A percentile compares a stretch with the other conserved stretches of the same genome.
phyloP scores from a whole-genome alignment of 2,329 filamentous ascomycete species.

The Sporothrix pallida region DNA sequence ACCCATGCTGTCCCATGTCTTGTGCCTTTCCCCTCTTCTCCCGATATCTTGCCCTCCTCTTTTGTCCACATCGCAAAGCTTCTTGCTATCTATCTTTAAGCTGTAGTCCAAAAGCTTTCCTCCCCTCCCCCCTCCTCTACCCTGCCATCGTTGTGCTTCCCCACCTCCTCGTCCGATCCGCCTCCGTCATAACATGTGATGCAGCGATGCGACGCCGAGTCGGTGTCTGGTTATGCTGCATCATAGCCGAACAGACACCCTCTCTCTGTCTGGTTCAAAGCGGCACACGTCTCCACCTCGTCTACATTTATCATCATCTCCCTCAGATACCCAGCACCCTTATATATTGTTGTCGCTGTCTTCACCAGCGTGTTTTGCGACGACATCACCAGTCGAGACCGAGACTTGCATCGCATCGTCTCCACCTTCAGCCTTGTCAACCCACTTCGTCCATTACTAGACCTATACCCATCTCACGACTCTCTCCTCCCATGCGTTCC shows the following conservation, averaged over 20 bases:
- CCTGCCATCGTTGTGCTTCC: constrained; percentile 13
- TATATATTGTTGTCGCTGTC: background rate
- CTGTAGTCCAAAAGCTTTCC: constrained; percentile 1
- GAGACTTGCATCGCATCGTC: background rate
- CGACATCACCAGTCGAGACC: background rate
- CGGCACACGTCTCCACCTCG: background rate
- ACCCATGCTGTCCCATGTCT: background rate
- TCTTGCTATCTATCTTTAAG: background rate
- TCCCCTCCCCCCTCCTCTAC: background rate
- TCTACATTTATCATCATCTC: background rate
- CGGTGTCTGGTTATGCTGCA: constrained; percentile 4
- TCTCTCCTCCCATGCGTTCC: background rate
- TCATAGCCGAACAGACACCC: background rate
- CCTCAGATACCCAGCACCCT: background rate
- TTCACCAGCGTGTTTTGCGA: background rate
- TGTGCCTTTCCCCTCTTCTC: background rate
- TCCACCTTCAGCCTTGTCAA: constrained; percentile 9
- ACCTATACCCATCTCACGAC: too few relatives aligned
- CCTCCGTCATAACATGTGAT: constrained; percentile 26
- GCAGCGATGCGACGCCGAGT: constrained; percentile 22
- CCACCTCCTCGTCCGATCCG: constrained; percentile 28
- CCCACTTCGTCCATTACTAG: background rate
- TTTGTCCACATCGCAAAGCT: constrained; percentile 4
- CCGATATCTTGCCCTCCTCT: background rate
- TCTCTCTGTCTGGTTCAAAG: constrained; percentile 13